Evolutionary conservation across 106 monocot species (phyloP).

Genomic region (Dendrobium chrysotoxum): DNA sequence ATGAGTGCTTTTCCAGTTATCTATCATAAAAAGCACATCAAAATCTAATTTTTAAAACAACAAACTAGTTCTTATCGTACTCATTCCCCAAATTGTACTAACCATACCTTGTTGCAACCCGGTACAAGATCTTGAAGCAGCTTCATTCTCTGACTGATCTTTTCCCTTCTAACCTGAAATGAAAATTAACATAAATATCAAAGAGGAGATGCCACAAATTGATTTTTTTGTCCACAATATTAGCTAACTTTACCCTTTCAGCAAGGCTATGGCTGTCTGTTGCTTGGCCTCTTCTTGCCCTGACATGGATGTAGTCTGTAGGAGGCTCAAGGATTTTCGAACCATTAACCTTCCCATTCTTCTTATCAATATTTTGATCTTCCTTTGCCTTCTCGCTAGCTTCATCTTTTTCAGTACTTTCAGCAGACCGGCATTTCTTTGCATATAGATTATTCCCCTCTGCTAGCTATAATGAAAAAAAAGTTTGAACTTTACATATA

Average conservation of each 20-base stretch:
- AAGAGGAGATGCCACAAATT: not conserved
- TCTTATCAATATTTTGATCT: not conserved
- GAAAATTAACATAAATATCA: not conserved
- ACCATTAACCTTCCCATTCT: not conserved
- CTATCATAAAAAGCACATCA: not conserved
- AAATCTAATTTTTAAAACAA: not conserved
- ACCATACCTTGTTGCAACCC: constrained; percentile 38
- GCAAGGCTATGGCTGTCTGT: constrained; percentile 13
- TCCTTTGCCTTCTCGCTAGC: not conserved
- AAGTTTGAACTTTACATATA: not conserved
- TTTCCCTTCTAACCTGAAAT: constrained; percentile 19
- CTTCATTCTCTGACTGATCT: constrained; percentile 40
- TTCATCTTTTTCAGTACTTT: not conserved
- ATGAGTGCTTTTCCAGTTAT: constrained; percentile 44
- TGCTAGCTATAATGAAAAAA: not conserved
- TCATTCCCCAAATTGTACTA: not conserved
- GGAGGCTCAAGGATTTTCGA: not conserved
- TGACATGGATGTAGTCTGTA: constrained; percentile 13
- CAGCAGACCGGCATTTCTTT: not conserved
- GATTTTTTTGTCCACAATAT: not conserved
- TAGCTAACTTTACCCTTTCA: constrained; percentile 1
- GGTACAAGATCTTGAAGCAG: constrained; percentile 46
- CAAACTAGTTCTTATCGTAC: not conserved
- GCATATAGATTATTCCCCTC: not conserved
- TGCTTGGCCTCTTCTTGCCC: constrained; percentile 14